Evolutionary conservation across 2,329 filamentous ascomycete genomes (phyloP).

Genomic region (Didymellaceae sp.): DNA sequence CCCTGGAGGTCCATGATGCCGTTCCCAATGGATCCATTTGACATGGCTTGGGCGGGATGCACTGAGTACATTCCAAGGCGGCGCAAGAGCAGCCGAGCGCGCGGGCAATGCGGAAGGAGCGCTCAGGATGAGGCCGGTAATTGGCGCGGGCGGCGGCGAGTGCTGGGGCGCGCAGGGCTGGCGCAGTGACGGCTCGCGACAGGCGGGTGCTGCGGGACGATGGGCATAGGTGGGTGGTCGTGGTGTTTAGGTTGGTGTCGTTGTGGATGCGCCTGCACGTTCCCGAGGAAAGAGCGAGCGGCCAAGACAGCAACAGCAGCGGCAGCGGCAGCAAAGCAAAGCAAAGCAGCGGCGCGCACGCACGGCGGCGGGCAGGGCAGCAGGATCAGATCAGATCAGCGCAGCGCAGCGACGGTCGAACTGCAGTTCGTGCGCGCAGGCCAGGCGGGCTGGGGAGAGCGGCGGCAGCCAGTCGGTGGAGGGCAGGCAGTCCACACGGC

Average conservation of each 20-base stretch:
- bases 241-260: conserved; percentile 19
- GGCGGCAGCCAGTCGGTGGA: conserved; percentile 12
- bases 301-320: conserved; percentile 15
- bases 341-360: not conserved
- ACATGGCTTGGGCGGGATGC: conserved; percentile 46
- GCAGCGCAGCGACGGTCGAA: not conserved
- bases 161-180: conserved; percentile 27
- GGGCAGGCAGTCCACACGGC: conserved; percentile 2
- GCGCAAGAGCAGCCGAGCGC: conserved; percentile 43
- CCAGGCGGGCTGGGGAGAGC: conserved; percentile 6
- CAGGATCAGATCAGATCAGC: conserved; percentile 4
- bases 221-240: conserved; percentile 31
- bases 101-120: conserved; percentile 34
- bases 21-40: conserved; percentile 50
- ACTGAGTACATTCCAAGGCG: conserved; percentile 51
- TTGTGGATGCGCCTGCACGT: conserved; percentile 19
- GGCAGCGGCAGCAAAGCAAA: not conserved
- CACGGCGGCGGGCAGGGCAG: not conserved
- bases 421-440: conserved; percentile 14
- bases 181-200: conserved; percentile 24
- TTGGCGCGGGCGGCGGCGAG: conserved; percentile 12
- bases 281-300: conserved; percentile 18
- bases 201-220: conserved; percentile 26
- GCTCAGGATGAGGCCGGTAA: conserved; percentile 15
- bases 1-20: conserved; percentile 50